These are phyloP conservation scores for Sistotremastrum suecicum DNA, from an alignment of 768 basidiomycete genomes.

Conservation along the genomic window DNA sequence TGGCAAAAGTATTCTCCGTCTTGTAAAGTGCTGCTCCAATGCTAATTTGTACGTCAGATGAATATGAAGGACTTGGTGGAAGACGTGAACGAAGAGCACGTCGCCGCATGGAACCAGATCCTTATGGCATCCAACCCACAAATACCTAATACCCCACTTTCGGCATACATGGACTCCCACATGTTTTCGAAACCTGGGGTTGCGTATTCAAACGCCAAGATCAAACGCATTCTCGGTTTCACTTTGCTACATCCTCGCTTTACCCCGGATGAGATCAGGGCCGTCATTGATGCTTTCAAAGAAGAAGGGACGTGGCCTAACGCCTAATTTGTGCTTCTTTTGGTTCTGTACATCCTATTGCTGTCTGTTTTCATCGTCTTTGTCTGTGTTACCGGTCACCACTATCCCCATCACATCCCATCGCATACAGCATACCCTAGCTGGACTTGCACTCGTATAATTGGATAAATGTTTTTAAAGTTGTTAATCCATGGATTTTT, in stretches of 20 bases:
- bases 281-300: conserved; percentile 72
- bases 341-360: background rate
- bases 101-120: conserved; percentile 74
- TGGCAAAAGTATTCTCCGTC: conserved; percentile 38
- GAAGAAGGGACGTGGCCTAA: conserved; percentile 43
- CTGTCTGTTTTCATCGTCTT: too few relatives aligned
- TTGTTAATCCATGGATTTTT: too few relatives aligned
- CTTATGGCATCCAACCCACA: conserved; percentile 56
- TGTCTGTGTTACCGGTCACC: too few relatives aligned
- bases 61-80: conserved; percentile 58
- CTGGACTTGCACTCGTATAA: too few relatives aligned
- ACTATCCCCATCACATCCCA: too few relatives aligned
- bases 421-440: too few relatives aligned
- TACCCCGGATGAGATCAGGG: conserved; percentile 43
- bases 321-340: conserved; percentile 3
- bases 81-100: conserved; percentile 77
- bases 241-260: conserved; percentile 48
- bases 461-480: too few relatives aligned
- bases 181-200: conserved; percentile 55
- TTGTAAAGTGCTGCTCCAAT: background rate
- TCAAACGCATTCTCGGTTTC: conserved; percentile 63
- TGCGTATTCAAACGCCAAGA: conserved; percentile 55
- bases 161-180: conserved; percentile 68
- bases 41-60: conserved; percentile 25
- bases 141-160: conserved; percentile 54